Evolutionary conservation across 306 rosid genomes (phyloP), one percentile per base, ranked within the genome.

Genomic region (Cucurbita pepo): DNA sequence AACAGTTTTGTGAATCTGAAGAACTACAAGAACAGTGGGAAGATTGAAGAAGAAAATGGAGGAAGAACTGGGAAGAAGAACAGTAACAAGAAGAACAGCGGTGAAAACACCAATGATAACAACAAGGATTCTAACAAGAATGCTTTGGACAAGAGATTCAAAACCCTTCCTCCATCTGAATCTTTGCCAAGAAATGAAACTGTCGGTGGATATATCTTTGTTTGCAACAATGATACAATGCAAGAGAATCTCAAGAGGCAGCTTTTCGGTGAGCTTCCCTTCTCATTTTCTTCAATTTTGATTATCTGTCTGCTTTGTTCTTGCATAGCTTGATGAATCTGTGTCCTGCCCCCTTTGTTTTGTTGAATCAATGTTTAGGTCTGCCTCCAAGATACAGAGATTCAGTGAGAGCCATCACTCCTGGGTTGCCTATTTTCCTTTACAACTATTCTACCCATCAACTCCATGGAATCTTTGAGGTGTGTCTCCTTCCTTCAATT

Each of bases 381-480:
- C 81, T 94, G 75, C 99, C 99, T 71, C 95, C 99, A 56, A 82
- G 97, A 62, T 90, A 91, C 81, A 77, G 99, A 67, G 97, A 94
- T 72, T 94, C 99, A 56, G 95, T 94, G 30, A 77, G 99, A 77
- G 87, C 96, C 8, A 94, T 94, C 13, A 87, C 96, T 81, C 99
- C 99, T 1, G 99, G 99, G 72, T 51, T 94, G 82, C 99, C 99
- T 44, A 93, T 94, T 56, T 94, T 94, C 81, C 95, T 94, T 22
- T 94, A 94, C 89, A 94, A 94, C 81, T 94, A 90, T 85, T 90
- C 97, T 65, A 88, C 90, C 65, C 99, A 94, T 86, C 97, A 94
- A 81, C 99, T 94, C 84, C 99, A 94, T 66, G 99, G 99, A 41
- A 83, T 94, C 78, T 94, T 94, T 79, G 99, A 94, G 99, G 98